phyloP scores from a whole-genome alignment of 805 yeast genomes.

The Maudiozyma serrabonitensis region DNA sequence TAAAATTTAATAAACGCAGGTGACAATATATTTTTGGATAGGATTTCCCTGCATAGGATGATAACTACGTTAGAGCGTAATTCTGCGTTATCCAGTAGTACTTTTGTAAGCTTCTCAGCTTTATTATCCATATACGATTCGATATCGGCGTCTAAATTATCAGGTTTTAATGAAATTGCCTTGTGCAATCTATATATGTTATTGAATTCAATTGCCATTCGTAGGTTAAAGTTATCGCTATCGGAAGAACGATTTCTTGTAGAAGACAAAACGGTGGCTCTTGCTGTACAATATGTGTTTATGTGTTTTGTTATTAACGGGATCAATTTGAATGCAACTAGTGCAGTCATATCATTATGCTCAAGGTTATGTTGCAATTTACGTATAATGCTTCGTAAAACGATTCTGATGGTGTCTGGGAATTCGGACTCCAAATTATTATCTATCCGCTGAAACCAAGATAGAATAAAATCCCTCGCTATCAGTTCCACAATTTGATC shows the following conservation, averaged over 20 bases:
- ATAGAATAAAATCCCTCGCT: conserved; percentile 41
- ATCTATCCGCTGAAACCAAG: conserved; percentile 45
- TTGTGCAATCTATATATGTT: conserved; percentile 43
- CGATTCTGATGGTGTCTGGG: conserved; percentile 33
- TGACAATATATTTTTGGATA: conserved; percentile 46
- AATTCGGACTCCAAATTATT: conserved; percentile 27
- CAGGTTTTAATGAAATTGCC: conserved; percentile 35
- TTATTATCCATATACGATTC: conserved; percentile 40
- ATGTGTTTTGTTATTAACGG: conserved; percentile 65
- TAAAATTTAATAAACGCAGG: conserved; percentile 44
- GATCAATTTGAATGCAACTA: conserved; percentile 47
- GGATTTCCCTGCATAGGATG: conserved; percentile 50
- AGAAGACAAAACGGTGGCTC: conserved; percentile 22
- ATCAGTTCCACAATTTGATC: conserved; percentile 38
- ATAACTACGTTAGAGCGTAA: conserved; percentile 38
- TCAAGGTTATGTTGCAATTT: conserved; percentile 36
- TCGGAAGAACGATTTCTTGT: conserved; percentile 23
- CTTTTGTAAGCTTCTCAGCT: conserved; percentile 35
- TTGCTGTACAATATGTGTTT: conserved; percentile 37
- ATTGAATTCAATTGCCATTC: conserved; percentile 34
- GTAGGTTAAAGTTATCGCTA: conserved; percentile 31
- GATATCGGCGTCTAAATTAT: conserved; percentile 33
- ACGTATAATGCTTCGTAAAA: conserved; percentile 35
- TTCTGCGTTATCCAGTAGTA: conserved; percentile 38
- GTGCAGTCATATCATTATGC: conserved; percentile 42